phyloP scores from a whole-genome alignment of 2,329 filamentous ascomycete species.

The Talaromyces sp. region DNA sequence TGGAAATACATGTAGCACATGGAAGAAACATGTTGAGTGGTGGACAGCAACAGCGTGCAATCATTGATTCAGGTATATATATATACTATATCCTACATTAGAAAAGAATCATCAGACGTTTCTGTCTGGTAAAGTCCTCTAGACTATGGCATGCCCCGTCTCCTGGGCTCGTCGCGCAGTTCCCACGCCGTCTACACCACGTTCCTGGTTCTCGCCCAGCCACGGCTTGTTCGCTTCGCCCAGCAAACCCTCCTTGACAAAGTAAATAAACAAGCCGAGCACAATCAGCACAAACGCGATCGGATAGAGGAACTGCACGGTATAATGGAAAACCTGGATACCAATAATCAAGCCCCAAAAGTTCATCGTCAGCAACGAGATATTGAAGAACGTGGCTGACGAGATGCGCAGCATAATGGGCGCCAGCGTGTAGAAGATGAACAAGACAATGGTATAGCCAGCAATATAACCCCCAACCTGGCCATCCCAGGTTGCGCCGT shows the following conservation, averaged over 20 bases:
- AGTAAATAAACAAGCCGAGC: slow-evolving; percentile 78
- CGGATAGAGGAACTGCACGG: slow-evolving; percentile 85
- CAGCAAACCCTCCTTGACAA: slow-evolving; percentile 72
- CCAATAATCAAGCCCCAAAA: slow-evolving; percentile 97
- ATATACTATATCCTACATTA: background rate
- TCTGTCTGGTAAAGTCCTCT: background rate
- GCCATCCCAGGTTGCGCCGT: slow-evolving; percentile 58
- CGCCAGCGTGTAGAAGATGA: slow-evolving; percentile 80
- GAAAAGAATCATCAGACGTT: background rate
- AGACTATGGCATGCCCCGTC: slow-evolving; percentile 11
- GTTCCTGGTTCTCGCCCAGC: slow-evolving; percentile 82
- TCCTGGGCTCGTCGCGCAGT: slow-evolving; percentile 8
- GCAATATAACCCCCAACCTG: slow-evolving; percentile 73
- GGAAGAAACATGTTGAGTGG: too few relatives aligned
- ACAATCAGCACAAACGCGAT: slow-evolving; percentile 94
- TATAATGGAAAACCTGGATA: slow-evolving; percentile 73
- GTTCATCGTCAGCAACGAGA: slow-evolving; percentile 85
- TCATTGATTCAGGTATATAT: background rate
- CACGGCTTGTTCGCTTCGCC: slow-evolving; percentile 93
- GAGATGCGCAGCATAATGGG: slow-evolving; percentile 86
- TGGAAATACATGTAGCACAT: too few relatives aligned
- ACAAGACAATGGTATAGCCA: slow-evolving; percentile 79
- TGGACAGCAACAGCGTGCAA: background rate
- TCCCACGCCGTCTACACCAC: slow-evolving; percentile 64
- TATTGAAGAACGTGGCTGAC: slow-evolving; percentile 92